Conservation (phyloP, 331 rosid genomes). For the Saraca asoca region DNA sequence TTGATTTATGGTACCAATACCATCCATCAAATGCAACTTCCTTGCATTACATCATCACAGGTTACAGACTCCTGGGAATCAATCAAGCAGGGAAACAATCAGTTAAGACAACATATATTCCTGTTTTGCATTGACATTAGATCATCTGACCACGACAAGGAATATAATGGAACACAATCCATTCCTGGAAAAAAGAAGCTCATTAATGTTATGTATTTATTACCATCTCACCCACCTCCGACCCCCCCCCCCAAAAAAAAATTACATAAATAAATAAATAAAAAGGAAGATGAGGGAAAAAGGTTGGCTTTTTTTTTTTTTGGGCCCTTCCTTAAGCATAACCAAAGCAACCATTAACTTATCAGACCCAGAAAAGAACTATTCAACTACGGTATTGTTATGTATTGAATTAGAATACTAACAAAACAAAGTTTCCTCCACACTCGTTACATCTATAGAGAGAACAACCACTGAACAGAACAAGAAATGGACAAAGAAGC, state of each 20-base stretch:
- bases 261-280: too few relatives aligned
- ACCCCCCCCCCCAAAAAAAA: conserved; percentile 16
- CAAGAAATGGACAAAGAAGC: background rate
- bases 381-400: background rate
- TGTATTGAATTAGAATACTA: background rate
- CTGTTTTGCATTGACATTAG: too few relatives aligned
- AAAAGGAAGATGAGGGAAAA: background rate
- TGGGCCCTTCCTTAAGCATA: background rate
- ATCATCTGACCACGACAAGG: too few relatives aligned
- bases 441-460: background rate
- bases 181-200: too few relatives aligned
- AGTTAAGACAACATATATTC: conserved; percentile 15
- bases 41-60: conserved; percentile 30
- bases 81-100: conserved; percentile 35
- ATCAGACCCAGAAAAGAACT: background rate
- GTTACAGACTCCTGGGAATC: conserved; percentile 46
- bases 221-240: background rate
- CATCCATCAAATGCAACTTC: conserved; percentile 11
- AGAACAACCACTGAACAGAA: background rate
- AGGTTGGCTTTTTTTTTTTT: background rate
- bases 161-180: too few relatives aligned
- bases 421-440: background rate
- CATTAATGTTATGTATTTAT: too few relatives aligned
- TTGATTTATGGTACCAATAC: conserved; percentile 17
- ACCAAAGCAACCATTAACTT: background rate